Base-by-base conservation (phyloP, 164 flowering plant species). In the Paratinospora sagittata region DNA sequence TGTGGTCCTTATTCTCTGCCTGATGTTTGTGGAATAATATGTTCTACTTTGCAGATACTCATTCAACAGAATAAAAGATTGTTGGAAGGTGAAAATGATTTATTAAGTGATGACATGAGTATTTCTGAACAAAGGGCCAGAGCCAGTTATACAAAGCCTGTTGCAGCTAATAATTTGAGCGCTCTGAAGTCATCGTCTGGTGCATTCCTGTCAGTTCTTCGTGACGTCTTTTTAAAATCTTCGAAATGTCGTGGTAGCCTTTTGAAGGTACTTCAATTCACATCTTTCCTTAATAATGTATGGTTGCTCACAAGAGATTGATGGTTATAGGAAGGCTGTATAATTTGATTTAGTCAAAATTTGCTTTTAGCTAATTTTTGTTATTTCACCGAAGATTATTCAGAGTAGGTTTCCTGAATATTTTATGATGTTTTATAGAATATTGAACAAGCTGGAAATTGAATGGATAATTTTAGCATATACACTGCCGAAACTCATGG, bases 21-120 rank as follows among this genome's bases (percentile, higher is more conserved):
- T 57, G 88, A 88, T 73, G 67, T 86, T 57, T 87, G 86, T 78
- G 99, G 93, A 65, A 74, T 90, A 73, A 83, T 96, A 74, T 96
- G 97, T 75, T 85, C 90, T 36, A 82, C 96, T 77, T 78, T 96
- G 83, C 91, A 85, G 82, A 85, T 82, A 16, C 90, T 93, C 39
- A 81, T 96, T 76, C 88, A 86, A 65, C 99, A 93, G 78, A 91
- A 96, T 74, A 91, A 87, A 76, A 80, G 71, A 57, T 41, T 83
- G 71, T 23, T 77, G 52, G 89, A 88, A 39, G 92, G 74, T 60
- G 77, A 76, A 30, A 73, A 19, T 74, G 83, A 88, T 75, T 26
- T 47, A 14, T 55, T 75, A 66, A 66, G 16, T 72, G 57, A 37
- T 75, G 91, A 84, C 36, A 49, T 61, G 63, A 82, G 84, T 74